A percentile compares a stretch with the other conserved stretches of the same genome.
Conservation (phyloP, 768 basidiomycete genomes). For the Lactifluus echinatus region DNA sequence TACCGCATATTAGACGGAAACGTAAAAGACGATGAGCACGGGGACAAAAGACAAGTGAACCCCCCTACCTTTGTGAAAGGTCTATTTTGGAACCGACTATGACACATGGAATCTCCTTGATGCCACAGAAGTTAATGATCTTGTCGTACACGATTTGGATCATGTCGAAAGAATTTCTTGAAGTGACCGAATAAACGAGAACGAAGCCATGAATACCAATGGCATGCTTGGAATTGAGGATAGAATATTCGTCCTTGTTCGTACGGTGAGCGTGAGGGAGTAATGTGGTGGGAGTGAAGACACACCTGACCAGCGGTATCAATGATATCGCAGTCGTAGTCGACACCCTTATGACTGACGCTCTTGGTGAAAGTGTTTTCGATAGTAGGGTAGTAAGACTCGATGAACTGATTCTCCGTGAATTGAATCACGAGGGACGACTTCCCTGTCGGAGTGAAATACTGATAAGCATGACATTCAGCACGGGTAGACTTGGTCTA, state of each 20-base stretch:
- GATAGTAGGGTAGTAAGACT: conserved; percentile 93
- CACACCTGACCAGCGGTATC: conserved; percentile 95
- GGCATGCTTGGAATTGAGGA: conserved; percentile 87
- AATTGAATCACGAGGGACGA: conserved; percentile 90
- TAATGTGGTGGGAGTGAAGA: conserved; percentile 10
- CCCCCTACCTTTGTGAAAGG: conserved; percentile 59
- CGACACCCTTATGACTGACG: conserved; percentile 78
- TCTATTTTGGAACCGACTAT: conserved; percentile 92
- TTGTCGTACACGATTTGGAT: conserved; percentile 89
- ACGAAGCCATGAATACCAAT: conserved; percentile 97
- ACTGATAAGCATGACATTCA: conserved; percentile 5
- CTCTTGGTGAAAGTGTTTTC: conserved; percentile 82
- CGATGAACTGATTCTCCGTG: conserved; percentile 86
- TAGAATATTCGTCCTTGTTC: conserved; percentile 86
- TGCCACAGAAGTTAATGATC: conserved; percentile 80
- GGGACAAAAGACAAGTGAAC: neutral
- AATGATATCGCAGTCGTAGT: conserved; percentile 95
- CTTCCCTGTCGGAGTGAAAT: conserved; percentile 54
- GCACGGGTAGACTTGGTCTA: conserved; percentile 6
- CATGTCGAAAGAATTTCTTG: conserved; percentile 89
- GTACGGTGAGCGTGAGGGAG: neutral
- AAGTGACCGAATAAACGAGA: conserved; percentile 91
- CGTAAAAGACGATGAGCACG: neutral
- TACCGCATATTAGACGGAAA: conserved; percentile 23
- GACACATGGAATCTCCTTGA: conserved; percentile 81